Percentiles rank a stretch among this genome's conserved stretches.
These are phyloP conservation scores for Saccharomycopsis phalli DNA, from an alignment of 1,139 yeast genomes.

Conservation along the genomic window DNA sequence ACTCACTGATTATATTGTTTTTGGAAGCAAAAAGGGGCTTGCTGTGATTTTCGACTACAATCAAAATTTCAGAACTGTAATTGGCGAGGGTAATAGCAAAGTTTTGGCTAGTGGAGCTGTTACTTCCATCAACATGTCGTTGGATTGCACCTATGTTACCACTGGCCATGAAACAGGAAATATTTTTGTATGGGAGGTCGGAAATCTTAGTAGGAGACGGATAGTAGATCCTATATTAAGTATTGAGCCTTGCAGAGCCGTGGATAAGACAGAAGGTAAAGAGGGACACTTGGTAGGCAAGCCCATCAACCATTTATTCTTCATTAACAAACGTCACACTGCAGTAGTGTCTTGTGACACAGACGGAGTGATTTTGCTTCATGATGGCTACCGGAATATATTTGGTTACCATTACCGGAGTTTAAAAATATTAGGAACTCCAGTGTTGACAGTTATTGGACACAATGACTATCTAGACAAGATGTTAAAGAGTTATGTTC, in stretches of 20 bases:
- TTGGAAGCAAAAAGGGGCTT: constrained; percentile 57
- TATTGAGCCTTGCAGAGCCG: constrained; percentile 29
- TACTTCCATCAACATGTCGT: constrained; percentile 38
- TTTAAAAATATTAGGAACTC: constrained; percentile 42
- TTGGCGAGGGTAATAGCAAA: constrained; percentile 28
- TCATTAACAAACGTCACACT: constrained; percentile 48
- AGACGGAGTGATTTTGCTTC: constrained; percentile 51
- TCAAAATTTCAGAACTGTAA: constrained; percentile 40
- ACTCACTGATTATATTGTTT: constrained; percentile 43
- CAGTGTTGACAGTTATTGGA: constrained; percentile 4
- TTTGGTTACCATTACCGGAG: constrained; percentile 43
- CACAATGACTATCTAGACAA: constrained; percentile 21
- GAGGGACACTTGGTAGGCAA: constrained; percentile 48
- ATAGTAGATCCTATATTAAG: constrained; percentile 24
- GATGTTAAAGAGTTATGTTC: constrained; percentile 28
- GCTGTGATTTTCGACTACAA: constrained; percentile 56
- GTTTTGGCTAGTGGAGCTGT: constrained; percentile 34
- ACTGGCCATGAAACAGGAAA: constrained; percentile 39
- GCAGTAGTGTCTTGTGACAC: constrained; percentile 52
- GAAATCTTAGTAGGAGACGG: constrained; percentile 20
- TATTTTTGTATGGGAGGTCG: constrained; percentile 39
- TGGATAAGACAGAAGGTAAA: constrained; percentile 27
- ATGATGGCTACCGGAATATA: constrained; percentile 48
- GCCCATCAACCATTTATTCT: constrained; percentile 41
- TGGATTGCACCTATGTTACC: constrained; percentile 43